Evolutionary conservation across 2,329 filamentous ascomycete genomes (phyloP).

Genomic region (Emergomyces pasteurianus): DNA sequence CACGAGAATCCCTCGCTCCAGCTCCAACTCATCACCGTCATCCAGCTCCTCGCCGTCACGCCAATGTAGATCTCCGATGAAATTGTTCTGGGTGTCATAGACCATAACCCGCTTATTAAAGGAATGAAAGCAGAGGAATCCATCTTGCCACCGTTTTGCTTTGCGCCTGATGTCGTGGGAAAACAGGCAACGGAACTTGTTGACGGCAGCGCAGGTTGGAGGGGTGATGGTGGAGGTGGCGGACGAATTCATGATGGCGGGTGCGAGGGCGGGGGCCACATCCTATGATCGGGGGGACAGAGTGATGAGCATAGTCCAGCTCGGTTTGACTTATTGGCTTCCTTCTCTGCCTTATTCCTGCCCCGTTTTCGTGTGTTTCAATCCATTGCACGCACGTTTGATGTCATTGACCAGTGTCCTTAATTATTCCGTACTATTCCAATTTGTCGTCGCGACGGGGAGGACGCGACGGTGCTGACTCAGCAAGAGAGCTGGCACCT

Average conservation of each 20-base stretch:
- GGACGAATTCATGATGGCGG: slow-evolving; percentile 1
- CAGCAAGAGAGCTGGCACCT: no score
- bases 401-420: neutral
- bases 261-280: neutral
- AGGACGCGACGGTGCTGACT: neutral
- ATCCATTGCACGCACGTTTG: neutral
- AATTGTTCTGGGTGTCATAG: slow-evolving; percentile 69
- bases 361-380: neutral
- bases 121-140: slow-evolving; percentile 71
- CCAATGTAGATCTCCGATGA: slow-evolving; percentile 77
- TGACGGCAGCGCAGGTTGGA: slow-evolving; percentile 59
- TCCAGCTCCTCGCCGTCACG: slow-evolving; percentile 54
- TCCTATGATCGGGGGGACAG: neutral
- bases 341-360: neutral
- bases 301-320: neutral
- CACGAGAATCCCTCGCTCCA: slow-evolving; percentile 68
- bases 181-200: slow-evolving; percentile 76
- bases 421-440: no score
- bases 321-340: neutral
- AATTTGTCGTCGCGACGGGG: neutral
- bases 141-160: slow-evolving; percentile 90
- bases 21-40: slow-evolving; percentile 68
- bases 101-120: slow-evolving; percentile 91
- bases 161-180: slow-evolving; percentile 77
- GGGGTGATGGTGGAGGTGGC: slow-evolving; percentile 25